These are phyloP conservation scores for Acacia acuminata DNA, from an alignment of 306 rosid species.

Conservation along the genomic window DNA sequence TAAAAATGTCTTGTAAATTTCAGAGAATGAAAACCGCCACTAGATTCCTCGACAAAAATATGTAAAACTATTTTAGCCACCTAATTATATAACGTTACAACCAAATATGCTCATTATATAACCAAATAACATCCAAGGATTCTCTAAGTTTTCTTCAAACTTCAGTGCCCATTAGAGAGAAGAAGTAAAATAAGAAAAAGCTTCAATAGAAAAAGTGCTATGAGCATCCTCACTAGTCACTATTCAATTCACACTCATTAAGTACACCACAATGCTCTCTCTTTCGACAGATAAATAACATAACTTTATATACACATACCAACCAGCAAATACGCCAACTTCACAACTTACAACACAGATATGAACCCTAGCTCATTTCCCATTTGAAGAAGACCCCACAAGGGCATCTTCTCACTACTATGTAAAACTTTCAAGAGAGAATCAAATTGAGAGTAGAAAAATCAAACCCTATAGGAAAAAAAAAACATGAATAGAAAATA, in stretches of 20 bases:
- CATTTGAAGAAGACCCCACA: slow-evolving; percentile 6
- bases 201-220: background rate
- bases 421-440: background rate
- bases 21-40: background rate
- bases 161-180: background rate
- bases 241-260: background rate
- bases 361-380: background rate
- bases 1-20: too few relatives aligned
- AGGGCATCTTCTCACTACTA: background rate
- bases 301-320: slow-evolving; percentile 7
- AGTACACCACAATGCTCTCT: background rate
- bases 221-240: background rate
- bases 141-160: background rate
- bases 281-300: background rate
- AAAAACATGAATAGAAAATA: background rate
- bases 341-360: slow-evolving; percentile 25
- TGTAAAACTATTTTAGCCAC: too few relatives aligned
- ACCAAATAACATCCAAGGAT: background rate
- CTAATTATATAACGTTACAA: too few relatives aligned
- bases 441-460: background rate
- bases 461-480: background rate
- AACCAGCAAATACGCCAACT: background rate
- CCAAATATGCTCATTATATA: background rate
- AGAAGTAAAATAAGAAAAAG: too few relatives aligned
- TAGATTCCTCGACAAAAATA: background rate